Percentiles rank a stretch among this genome's conserved stretches.
Conservation (phyloP, 1,139 yeast genomes). For the Geotrichum bryndzae region DNA sequence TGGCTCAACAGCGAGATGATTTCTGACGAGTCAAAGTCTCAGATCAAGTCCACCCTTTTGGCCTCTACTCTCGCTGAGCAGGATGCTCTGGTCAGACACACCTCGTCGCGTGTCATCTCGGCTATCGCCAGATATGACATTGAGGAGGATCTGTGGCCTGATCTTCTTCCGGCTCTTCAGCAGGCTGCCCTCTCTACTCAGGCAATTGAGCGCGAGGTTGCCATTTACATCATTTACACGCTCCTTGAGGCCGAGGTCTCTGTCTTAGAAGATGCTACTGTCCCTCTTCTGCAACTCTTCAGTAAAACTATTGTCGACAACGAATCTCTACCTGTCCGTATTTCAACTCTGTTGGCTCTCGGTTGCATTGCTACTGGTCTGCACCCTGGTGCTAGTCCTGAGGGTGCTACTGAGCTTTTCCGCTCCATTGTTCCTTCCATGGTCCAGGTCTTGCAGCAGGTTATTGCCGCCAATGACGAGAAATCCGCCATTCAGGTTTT, state of each 20-base stretch:
- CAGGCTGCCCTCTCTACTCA: constrained; percentile 55
- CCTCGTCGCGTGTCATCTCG: constrained; percentile 82
- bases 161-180: constrained; percentile 65
- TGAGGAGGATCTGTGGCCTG: constrained; percentile 64
- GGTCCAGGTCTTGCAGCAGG: constrained; percentile 75
- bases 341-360: constrained; percentile 76
- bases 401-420: constrained; percentile 53
- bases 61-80: constrained; percentile 61
- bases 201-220: constrained; percentile 69
- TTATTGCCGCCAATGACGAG: constrained; percentile 62
- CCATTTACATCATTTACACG: constrained; percentile 72
- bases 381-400: constrained; percentile 39
- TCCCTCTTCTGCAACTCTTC: constrained; percentile 66
- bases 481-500: constrained; percentile 71
- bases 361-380: constrained; percentile 69
- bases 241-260: constrained; percentile 65
- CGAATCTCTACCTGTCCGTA: constrained; percentile 64
- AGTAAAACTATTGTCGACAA: constrained; percentile 59
- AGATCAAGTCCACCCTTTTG: constrained; percentile 63
- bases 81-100: constrained; percentile 72
- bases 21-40: constrained; percentile 44
- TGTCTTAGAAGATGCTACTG: constrained; percentile 55
- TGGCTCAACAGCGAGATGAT: constrained; percentile 48
- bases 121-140: constrained; percentile 77
- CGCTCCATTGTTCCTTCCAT: constrained; percentile 68